Evolutionary conservation across 805 yeast genomes (phyloP), one percentile per base, ranked within the genome.

Genomic region (Nakazawaea wyomingensis): DNA sequence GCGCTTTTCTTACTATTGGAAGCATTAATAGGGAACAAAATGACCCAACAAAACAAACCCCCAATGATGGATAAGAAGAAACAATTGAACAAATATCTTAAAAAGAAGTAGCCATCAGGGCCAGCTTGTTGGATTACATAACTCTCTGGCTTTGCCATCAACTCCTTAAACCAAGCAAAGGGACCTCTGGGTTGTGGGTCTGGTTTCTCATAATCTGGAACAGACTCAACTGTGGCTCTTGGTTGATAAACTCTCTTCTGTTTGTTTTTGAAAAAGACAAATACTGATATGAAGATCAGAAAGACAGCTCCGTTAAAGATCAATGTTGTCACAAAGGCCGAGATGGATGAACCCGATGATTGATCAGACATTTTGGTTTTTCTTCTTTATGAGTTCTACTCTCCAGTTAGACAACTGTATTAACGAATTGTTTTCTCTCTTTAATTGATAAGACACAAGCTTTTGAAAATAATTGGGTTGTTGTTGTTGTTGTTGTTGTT

Each of bases 41-140:
- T 69, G 27, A 90, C 90, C 74, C 85, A 78, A 18, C 79, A 50
- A 18, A 83, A 50, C 10, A 77, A 40, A 39, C 80, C 75, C 2
- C 80, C 80, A 5, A 78, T 21, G 9, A 79, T 49, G 27, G 82
- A 76, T 30, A 82, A 48, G 9, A 69, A 50, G 4, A 72, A 70
- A 48, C 81, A 78, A 22, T 78, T 72, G 34, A 76, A 71, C 44
- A 85, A 54, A 54, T 74, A 85, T 49, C 95, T 70, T 40, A 83
- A 60, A 56, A 80, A 85, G 57, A 85, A 80, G 58, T 82, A 85
- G 2, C 93, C 93, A 61, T 85, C 95, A 26, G 79, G 59, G 41
- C 90, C 85, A 30, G 82, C 66, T 49, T 82, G 81, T 62, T 84
- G 90, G 52, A 85, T 68, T 33, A 81, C 51, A 60, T 70, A 84